Percentiles rank a stretch among this genome's conserved stretches.
Conservation (phyloP, 2,329 filamentous ascomycete species). For the Neodidymelliopsis sp. region DNA sequence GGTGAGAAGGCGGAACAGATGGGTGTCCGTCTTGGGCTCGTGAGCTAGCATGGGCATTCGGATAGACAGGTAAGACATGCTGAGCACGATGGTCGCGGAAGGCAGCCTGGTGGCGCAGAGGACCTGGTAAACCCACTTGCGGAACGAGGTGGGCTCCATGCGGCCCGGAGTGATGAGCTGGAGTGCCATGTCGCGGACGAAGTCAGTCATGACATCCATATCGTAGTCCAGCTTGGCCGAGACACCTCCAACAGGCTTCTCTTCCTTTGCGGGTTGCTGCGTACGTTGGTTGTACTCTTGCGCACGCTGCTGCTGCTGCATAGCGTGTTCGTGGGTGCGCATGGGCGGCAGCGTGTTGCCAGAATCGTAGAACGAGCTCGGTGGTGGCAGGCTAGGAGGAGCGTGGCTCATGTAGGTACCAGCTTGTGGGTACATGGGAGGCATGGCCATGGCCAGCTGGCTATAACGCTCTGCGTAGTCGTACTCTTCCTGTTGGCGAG, state of each 20-base stretch:
- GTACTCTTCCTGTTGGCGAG: constrained; percentile 55
- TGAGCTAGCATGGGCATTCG: constrained; percentile 77
- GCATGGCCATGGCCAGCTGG: constrained; percentile 51
- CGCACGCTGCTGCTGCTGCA: constrained; percentile 51
- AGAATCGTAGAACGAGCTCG: constrained; percentile 55
- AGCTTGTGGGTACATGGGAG: constrained; percentile 50
- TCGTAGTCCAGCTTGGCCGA: constrained; percentile 96
- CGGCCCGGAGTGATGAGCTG: constrained; percentile 70
- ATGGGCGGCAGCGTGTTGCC: constrained; percentile 57
- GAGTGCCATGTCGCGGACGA: constrained; percentile 88
- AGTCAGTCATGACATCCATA: constrained; percentile 95
- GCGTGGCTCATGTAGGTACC: constrained; percentile 50
- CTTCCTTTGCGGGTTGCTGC: constrained; percentile 62
- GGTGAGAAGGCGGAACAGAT: constrained; percentile 87
- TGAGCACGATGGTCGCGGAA: constrained; percentile 88
- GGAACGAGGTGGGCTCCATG: constrained; percentile 74
- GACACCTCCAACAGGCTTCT: constrained; percentile 80
- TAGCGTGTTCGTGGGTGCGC: constrained; percentile 48
- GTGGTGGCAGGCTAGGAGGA: constrained; percentile 45
- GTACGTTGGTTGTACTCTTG: constrained; percentile 50
- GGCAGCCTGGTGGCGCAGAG: constrained; percentile 88
- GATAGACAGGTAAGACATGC: constrained; percentile 87
- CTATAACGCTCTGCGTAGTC: constrained; percentile 57
- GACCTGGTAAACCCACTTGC: constrained; percentile 91
- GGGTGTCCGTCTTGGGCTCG: constrained; percentile 62